phyloP scores from a whole-genome alignment of 805 yeast species.

The Candida maltosa region DNA sequence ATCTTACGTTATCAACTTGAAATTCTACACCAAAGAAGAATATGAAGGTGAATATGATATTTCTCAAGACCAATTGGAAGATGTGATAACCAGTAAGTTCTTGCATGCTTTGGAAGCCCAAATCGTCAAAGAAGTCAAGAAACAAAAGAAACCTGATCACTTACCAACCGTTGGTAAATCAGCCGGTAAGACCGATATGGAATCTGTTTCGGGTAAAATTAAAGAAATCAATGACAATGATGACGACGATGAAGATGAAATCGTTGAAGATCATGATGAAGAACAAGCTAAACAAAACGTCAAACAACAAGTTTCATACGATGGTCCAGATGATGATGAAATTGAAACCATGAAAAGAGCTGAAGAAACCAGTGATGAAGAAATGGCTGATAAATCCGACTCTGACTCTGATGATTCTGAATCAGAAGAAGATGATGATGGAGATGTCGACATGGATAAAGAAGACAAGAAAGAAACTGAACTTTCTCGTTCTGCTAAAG shows the following conservation, averaged over 20 bases:
- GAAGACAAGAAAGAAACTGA: slow-evolving; percentile 17
- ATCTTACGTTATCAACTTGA: slow-evolving; percentile 69
- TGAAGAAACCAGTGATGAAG: slow-evolving; percentile 74
- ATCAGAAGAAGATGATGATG: slow-evolving; percentile 20
- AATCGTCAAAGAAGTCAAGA: slow-evolving; percentile 76
- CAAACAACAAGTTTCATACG: slow-evolving; percentile 88
- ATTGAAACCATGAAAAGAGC: slow-evolving; percentile 84
- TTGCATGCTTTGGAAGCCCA: slow-evolving; percentile 67
- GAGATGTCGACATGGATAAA: slow-evolving; percentile 25
- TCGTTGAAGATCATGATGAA: slow-evolving; percentile 61
- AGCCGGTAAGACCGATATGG: slow-evolving; percentile 50
- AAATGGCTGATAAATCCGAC: slow-evolving; percentile 37
- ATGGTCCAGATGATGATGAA: slow-evolving; percentile 94
- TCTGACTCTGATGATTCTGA: slow-evolving; percentile 37
- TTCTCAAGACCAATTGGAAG: slow-evolving; percentile 71
- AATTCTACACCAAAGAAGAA: slow-evolving; percentile 72
- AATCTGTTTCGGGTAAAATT: slow-evolving; percentile 34
- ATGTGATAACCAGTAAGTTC: slow-evolving; percentile 62
- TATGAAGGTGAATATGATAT: slow-evolving; percentile 89
- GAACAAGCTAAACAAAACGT: slow-evolving; percentile 49
- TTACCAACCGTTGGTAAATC: slow-evolving; percentile 70
- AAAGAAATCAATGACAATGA: slow-evolving; percentile 39
- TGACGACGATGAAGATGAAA: slow-evolving; percentile 60
- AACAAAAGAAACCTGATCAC: slow-evolving; percentile 62
- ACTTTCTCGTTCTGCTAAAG: slow-evolving; percentile 63